Base-by-base conservation (phyloP, 164 flowering plant genomes). In the Vitis vinifera region DNA sequence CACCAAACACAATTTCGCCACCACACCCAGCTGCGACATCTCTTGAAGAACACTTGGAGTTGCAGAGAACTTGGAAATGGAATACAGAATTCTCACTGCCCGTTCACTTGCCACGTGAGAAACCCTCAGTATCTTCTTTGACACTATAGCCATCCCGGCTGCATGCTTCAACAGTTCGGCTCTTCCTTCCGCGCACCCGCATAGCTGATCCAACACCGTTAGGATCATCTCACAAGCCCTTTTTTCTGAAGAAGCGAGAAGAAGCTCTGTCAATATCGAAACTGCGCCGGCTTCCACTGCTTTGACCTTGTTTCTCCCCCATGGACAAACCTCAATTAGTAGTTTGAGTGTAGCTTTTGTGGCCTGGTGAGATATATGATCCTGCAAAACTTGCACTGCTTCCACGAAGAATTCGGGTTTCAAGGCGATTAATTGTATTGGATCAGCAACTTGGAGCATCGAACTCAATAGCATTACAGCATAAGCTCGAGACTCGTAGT, bases 1-100 rank as follows among this genome's bases (percentile, higher is more conserved):
- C 61, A 87, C 83, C 78, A 86, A 55, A 47, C 88, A 85, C 70
- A 93, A 64, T 81, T 90, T 89, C 5, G 82, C 77, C 72, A 87
- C 96, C n/a, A 81, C 91, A 0, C 98, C 98, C 3, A 91, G 31
- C 67, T 89, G 83, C 83, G 84, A 3, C 91, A 93, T 86, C 67
- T 91, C 97, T 66, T 75, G 78, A 53, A 84, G 61, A 19, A 91
- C 84, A 9, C 58, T 48, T 11, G 78, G 59, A 2, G 75, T 78
- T 16, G 73, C 83, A 1, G 87, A 88, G 71, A 61, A 88, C 74
- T 70, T 87, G 8, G 85, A 71, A 10, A 93, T 57, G 10, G 81
- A 74, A 10, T 53, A 59, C 75, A 93, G 55, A 7, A 93, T 78
- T 77, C 78, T 84, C 69, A 91, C 87, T 2, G 87, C 97, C 64